These are phyloP conservation scores for Pythium graminicola DNA, from an alignment of 352 stramenopile genomes.

Conservation along the genomic window DNA sequence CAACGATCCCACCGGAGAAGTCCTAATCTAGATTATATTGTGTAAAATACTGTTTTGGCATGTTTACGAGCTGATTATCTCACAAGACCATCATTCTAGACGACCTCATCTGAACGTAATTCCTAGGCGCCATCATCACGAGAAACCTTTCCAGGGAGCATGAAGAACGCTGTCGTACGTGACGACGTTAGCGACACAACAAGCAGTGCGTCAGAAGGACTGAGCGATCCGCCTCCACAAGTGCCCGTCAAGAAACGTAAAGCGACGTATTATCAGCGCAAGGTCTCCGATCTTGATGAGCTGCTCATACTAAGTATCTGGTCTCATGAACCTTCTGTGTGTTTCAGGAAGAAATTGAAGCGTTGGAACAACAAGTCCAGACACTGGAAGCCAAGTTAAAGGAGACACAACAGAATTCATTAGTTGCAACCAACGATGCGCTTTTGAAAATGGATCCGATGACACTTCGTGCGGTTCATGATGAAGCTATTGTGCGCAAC, in stretches of 20 bases:
- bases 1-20: neutral
- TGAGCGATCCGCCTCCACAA: neutral
- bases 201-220: conserved; percentile 1
- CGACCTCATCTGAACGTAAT: too few relatives aligned
- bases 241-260: conserved; percentile 13
- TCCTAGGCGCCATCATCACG: too few relatives aligned
- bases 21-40: neutral
- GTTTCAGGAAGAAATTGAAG: conserved; percentile 13
- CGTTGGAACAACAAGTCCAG: conserved; percentile 14
- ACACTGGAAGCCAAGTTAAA: conserved; percentile 5
- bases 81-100: neutral
- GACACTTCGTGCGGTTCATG: conserved; percentile 3
- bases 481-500: neutral
- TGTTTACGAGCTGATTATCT: neutral
- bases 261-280: conserved; percentile 20
- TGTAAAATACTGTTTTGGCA: neutral
- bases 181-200: conserved; percentile 4
- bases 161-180: neutral
- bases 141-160: too few relatives aligned
- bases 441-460: neutral
- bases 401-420: neutral
- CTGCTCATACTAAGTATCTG: too few relatives aligned
- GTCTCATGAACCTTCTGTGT: neutral
- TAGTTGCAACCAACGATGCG: neutral
- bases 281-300: conserved; percentile 1